A percentile compares a stretch with the other conserved stretches of the same genome.
Conservation (phyloP, 306 rosid genomes). For the Abrus pulchellus region DNA sequence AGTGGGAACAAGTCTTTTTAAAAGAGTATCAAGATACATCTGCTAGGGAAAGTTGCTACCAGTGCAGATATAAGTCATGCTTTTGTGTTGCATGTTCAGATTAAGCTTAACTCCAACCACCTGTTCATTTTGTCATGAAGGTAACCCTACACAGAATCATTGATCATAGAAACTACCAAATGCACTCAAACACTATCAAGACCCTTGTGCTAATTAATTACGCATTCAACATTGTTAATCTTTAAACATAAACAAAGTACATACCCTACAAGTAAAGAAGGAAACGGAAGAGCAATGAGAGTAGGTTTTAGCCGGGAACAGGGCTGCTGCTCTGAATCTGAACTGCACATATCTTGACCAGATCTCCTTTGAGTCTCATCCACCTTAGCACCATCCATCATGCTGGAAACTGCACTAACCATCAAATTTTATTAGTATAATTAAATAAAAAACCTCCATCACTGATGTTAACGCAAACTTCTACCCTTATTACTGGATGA, state of each 20-base stretch:
- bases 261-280: conserved; percentile 98
- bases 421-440: conserved; percentile 45
- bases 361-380: conserved; percentile 89
- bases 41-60: too few species aligned
- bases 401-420: conserved; percentile 57
- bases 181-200: conserved; percentile 24
- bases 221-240: conserved; percentile 27
- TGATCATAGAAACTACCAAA: not conserved
- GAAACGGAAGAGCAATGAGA: conserved; percentile 79
- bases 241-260: conserved; percentile 38
- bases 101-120: conserved; percentile 3
- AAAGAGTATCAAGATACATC: too few species aligned
- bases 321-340: conserved; percentile 79
- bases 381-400: conserved; percentile 73
- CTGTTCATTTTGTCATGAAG: conserved; percentile 13
- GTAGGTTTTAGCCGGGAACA: conserved; percentile 83
- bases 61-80: too few species aligned
- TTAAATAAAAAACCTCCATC: conserved; percentile 37
- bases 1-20: too few species aligned
- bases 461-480: conserved; percentile 20
- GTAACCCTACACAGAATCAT: not conserved
- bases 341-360: conserved; percentile 74
- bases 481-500: conserved; percentile 84
- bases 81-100: not conserved
- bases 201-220: not conserved